Conservation (phyloP, 345 rosid genomes). For the Eucalyptus guilfoylei region DNA sequence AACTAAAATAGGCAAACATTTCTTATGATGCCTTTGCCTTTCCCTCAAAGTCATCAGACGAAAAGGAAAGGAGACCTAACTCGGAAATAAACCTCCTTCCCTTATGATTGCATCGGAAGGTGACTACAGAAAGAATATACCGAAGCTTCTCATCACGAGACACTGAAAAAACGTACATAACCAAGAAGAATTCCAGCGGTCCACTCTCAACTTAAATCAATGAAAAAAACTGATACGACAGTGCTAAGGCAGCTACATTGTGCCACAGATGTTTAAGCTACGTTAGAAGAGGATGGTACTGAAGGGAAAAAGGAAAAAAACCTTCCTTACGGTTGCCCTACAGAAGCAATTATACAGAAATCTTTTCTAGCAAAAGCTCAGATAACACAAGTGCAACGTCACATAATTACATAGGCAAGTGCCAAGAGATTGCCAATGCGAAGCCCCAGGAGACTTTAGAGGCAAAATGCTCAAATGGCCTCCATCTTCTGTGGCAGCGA, state of each 20-base stretch:
- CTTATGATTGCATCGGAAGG: neutral
- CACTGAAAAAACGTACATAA: neutral
- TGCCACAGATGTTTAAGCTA: neutral
- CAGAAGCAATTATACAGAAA: neutral
- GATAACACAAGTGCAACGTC: neutral
- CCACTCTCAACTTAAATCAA: neutral
- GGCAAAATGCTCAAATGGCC: neutral
- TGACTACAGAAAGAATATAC: neutral
- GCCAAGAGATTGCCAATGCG: neutral
- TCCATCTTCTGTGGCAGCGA: neutral
- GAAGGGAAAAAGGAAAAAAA: neutral
- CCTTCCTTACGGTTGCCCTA: neutral
- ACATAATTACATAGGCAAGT: neutral
- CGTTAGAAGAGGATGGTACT: neutral
- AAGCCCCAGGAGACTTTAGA: neutral
- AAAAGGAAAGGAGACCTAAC: neutral
- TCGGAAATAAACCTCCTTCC: neutral
- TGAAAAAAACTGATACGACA: neutral
- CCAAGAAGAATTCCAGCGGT: neutral
- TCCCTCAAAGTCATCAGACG: neutral
- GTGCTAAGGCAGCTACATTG: neutral
- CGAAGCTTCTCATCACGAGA: neutral
- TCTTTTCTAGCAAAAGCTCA: neutral
- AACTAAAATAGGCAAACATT: neutral
- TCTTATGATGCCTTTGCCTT: neutral